These are phyloP conservation scores for Agroathelia rolfsii DNA, from an alignment of 1,284 basidiomycete genomes.

Conservation along the genomic window DNA sequence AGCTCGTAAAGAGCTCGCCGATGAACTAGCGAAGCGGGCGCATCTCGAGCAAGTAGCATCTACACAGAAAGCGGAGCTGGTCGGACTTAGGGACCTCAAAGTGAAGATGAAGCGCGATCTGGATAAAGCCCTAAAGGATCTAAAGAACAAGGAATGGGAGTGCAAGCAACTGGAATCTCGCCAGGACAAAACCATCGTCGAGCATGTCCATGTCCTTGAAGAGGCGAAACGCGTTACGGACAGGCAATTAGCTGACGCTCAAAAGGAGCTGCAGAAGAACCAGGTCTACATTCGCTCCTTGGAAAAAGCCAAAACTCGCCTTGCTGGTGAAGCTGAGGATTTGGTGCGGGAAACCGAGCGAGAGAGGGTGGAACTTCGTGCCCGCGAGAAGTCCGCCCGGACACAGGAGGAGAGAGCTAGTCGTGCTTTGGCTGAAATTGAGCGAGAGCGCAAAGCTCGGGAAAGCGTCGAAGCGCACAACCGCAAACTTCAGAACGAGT, in stretches of 20 bases:
- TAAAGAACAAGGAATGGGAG: conserved; percentile 80
- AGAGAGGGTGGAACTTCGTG: conserved; percentile 57
- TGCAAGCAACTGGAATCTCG: conserved; percentile 76
- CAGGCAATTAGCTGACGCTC: conserved; percentile 78
- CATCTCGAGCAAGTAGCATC: conserved; percentile 64
- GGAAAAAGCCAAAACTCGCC: conserved; percentile 69
- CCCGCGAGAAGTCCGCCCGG: conserved; percentile 56
- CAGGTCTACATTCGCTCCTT: conserved; percentile 72
- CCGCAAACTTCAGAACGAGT: conserved; percentile 48
- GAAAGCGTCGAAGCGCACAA: conserved; percentile 55
- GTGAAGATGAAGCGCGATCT: conserved; percentile 74
- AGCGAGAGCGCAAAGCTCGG: conserved; percentile 53
- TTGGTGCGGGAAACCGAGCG: conserved; percentile 66
- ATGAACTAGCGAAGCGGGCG: conserved; percentile 58
- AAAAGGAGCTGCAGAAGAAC: conserved; percentile 67
- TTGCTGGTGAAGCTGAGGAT: conserved; percentile 83
- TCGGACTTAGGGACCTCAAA: conserved; percentile 60
- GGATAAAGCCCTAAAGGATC: conserved; percentile 67
- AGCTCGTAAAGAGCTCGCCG: conserved; percentile 57
- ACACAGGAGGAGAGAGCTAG: conserved; percentile 49
- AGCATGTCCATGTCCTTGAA: conserved; percentile 96
- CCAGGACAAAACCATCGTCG: conserved; percentile 97
- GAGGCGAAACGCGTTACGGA: conserved; percentile 96
- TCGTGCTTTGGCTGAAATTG: conserved; percentile 47
- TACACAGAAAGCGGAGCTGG: conserved; percentile 59